Base-by-base conservation (phyloP, 306 rosid species). In the Carpinus viminea region DNA sequence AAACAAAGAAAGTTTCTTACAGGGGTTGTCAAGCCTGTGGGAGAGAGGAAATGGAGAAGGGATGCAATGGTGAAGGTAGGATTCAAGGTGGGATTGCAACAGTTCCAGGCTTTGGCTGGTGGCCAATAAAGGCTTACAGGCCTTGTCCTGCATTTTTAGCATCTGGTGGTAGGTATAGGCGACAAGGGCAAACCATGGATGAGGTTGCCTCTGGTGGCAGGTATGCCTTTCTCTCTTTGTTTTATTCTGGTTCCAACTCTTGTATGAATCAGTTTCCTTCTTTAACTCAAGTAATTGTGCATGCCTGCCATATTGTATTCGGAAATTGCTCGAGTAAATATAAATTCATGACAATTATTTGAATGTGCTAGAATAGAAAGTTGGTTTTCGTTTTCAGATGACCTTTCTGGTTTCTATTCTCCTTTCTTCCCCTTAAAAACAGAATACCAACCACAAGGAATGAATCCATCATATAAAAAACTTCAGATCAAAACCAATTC, bases 81-180 rank as follows among this genome's bases (percentile, higher is more conserved):
- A 86, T 95, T 62, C 99, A 95, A 53, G 98, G 98, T 54, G 98
- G 98, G 47, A 95, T 95, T 75, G 98, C 98, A 38, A 91, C 97
- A 4, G 59, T 95, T 1, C 99, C 98, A 0, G 98, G 99, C 68
- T 95, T 95, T 85, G 99, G 98, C 2, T 95, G 99, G 99, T 95
- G 99, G 99, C 99, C 99, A 4, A 95, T 93, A 28, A 95, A 91
- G 86, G 99, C 99, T 75, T 95, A 91, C 80, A 87, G 97, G 75
- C 99, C 98, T 4, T 95, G 99, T 47, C 99, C 99, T 75, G 96
- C 89, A 13, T 93, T 95, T 70, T 69, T 95, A 71, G 93, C 91
- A 11, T 85, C 98, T 12, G 98, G 99, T 4, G 99, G 99, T 17
- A 71, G 94, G 71, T 95, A 95, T 68, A 84, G 81, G 79, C 83